Conservation (phyloP, 2,329 filamentous ascomycete species). For the Colletotrichum somersetense region DNA sequence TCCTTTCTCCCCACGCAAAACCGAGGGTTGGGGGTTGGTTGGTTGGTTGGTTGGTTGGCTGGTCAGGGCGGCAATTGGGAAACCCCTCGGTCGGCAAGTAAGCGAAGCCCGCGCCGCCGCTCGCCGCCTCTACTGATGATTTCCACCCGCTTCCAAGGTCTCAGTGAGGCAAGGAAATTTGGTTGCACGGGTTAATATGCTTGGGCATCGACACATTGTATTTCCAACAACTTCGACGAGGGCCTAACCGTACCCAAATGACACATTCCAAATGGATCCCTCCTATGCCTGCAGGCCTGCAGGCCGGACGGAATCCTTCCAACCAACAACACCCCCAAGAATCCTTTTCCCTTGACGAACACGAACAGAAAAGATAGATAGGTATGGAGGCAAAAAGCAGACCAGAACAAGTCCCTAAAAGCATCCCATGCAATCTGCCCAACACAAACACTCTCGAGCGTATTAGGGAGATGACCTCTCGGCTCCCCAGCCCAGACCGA, state of each 20-base stretch:
- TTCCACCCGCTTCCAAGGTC: not conserved
- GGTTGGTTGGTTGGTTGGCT: not conserved
- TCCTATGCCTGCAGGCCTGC: not conserved
- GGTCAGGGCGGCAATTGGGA: not conserved
- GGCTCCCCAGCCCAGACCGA: not conserved
- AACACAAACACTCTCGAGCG: conserved; percentile 1
- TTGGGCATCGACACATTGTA: not conserved
- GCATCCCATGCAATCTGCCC: conserved; percentile 24
- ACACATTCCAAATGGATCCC: not conserved
- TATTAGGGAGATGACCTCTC: conserved; percentile 1
- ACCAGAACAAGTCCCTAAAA: conserved; percentile 17
- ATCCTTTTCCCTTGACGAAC: not conserved
- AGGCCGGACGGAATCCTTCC: not conserved
- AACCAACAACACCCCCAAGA: not conserved
- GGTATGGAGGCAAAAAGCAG: conserved; percentile 8
- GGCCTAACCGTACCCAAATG: not conserved
- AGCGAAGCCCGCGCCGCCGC: not conserved
- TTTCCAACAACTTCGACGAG: conserved; percentile 1
- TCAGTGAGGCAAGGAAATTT: not conserved
- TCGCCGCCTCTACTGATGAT: not conserved
- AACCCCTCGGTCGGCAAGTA: not conserved
- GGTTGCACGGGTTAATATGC: not conserved
- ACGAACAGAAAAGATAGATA: too few relatives aligned
- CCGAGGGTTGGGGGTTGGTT: not conserved
- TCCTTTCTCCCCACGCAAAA: not conserved